Conservation (phyloP, 345 rosid genomes). For the Streptanthus diversifolius region DNA sequence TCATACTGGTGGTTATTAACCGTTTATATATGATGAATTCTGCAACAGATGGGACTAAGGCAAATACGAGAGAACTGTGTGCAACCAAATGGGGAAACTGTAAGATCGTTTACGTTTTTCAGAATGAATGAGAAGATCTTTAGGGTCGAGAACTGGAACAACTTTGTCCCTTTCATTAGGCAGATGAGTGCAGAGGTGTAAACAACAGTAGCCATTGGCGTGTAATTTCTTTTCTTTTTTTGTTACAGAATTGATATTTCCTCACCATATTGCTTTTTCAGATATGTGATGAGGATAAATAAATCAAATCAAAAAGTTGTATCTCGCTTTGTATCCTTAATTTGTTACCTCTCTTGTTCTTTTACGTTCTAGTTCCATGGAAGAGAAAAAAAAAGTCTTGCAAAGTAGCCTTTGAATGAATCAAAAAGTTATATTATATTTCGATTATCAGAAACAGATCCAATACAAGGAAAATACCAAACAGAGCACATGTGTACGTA, state of each 20-base stretch:
- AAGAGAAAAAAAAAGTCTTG: not conserved
- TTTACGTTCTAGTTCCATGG: not conserved
- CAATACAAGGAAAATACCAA: constrained; percentile 7
- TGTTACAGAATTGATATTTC: constrained; percentile 36
- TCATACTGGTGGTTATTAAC: not conserved
- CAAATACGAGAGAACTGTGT: constrained; percentile 53
- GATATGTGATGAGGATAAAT: constrained; percentile 34
- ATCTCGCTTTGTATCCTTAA: not conserved
- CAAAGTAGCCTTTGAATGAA: not conserved
- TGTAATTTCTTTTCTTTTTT: constrained; percentile 19
- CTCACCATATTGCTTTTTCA: constrained; percentile 41
- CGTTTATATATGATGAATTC: not conserved
- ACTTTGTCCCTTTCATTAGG: constrained; percentile 63
- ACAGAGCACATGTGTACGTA: constrained; percentile 24
- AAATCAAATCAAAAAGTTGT: constrained; percentile 23
- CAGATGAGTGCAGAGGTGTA: constrained; percentile 55
- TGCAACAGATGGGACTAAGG: constrained; percentile 52
- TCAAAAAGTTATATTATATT: constrained; percentile 23
- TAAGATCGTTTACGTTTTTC: constrained; percentile 67
- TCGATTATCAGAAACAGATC: constrained; percentile 16
- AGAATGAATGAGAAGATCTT: constrained; percentile 58
- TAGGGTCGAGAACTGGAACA: constrained; percentile 62
- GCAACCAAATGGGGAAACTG: constrained; percentile 51
- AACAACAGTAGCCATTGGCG: constrained; percentile 27
- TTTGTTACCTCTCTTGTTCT: not conserved